Evolutionary conservation across 139 green algal species (phyloP).

Genomic region (Desmodesmus armatus): DNA sequence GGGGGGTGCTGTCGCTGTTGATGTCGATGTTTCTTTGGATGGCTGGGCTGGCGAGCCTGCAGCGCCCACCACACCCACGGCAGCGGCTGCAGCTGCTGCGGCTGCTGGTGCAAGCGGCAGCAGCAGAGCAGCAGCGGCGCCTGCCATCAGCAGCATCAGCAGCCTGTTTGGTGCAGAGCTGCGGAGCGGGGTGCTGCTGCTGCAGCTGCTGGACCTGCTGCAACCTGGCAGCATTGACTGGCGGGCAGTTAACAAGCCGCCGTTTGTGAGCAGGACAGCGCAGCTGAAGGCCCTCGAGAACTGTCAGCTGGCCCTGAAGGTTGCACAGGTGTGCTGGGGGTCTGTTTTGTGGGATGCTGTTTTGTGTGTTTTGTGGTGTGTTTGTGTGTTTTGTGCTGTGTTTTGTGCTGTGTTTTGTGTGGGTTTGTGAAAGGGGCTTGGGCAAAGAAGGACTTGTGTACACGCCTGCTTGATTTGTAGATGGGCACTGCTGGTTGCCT

Average conservation of each 20-base stretch:
- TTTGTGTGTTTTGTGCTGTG: too few relatives aligned
- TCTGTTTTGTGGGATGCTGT: too few relatives aligned
- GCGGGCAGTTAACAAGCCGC: conserved; percentile 43
- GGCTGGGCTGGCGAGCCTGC: too few relatives aligned
- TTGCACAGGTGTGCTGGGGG: conserved; percentile 38
- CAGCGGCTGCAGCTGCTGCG: conserved; percentile 6
- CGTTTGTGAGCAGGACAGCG: conserved; percentile 25
- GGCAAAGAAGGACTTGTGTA: too few relatives aligned
- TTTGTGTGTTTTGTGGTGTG: too few relatives aligned
- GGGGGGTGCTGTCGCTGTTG: neutral
- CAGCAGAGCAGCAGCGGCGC: too few relatives aligned
- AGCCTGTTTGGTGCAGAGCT: conserved; percentile 50
- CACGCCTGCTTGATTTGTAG: too few relatives aligned
- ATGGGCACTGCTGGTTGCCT: too few relatives aligned
- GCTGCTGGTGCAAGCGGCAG: conserved; percentile 4
- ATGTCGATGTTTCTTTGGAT: neutral
- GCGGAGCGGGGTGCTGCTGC: conserved; percentile 59
- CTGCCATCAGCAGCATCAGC: conserved; percentile 31
- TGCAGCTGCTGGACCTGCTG: conserved; percentile 60
- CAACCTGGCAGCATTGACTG: conserved; percentile 59
- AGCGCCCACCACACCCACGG: too few relatives aligned
- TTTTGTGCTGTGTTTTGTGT: too few relatives aligned
- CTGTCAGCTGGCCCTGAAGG: conserved; percentile 58
- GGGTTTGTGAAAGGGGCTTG: too few relatives aligned
- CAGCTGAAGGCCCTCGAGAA: conserved; percentile 66